phyloP scores from a whole-genome alignment of 2,329 filamentous ascomycete genomes.

The Onygena corvina region DNA sequence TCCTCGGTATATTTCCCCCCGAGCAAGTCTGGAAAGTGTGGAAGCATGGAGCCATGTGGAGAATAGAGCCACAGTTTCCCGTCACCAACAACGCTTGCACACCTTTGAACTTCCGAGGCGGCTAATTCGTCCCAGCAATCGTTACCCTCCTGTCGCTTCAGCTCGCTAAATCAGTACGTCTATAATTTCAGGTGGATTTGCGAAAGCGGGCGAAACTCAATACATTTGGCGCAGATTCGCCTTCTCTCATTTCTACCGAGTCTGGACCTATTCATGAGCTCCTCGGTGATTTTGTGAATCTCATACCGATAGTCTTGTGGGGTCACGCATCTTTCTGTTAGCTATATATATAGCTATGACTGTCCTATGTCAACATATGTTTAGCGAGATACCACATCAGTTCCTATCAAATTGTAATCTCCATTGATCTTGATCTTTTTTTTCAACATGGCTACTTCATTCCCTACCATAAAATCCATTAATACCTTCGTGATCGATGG shows the following conservation, averaged over 20 bases:
- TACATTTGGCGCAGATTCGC: neutral
- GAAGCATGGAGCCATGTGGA: conserved; percentile 1
- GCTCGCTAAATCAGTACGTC: conserved; percentile 1
- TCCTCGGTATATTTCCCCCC: conserved; percentile 4
- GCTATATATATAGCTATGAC: neutral
- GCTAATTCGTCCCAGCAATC: neutral
- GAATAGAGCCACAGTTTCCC: neutral
- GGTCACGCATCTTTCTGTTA: neutral
- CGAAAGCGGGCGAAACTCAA: too few relatives aligned
- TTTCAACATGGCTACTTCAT: conserved; percentile 16
- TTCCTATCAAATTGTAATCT: too few relatives aligned
- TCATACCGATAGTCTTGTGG: neutral
- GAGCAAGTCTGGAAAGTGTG: neutral
- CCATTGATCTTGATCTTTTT: too few relatives aligned
- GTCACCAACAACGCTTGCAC: neutral
- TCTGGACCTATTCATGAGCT: neutral
- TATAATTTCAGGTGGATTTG: too few relatives aligned
- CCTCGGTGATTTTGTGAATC: neutral
- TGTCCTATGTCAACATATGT: neutral
- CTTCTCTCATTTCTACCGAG: neutral
- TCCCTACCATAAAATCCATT: conserved; percentile 36
- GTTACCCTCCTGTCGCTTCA: neutral
- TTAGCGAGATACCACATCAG: too few relatives aligned
- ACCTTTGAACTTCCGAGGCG: neutral
- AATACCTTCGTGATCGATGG: conserved; percentile 38